These are phyloP conservation scores for Linnemannia schmuckeri DNA, from an alignment of 192 early-diverging fungal species.

Conservation along the genomic window DNA sequence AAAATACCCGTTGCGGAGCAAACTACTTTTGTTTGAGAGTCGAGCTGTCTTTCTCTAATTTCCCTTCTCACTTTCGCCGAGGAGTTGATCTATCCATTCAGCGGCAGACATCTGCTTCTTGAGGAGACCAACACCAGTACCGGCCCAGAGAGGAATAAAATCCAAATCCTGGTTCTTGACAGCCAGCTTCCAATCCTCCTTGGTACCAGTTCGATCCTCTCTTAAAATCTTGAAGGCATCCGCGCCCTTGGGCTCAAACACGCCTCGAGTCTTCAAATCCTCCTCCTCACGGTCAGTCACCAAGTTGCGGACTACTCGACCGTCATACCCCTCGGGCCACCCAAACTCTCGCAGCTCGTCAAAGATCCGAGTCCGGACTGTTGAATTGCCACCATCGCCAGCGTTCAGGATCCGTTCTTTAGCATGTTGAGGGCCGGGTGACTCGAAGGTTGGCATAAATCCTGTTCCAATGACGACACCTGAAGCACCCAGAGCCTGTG, in stretches of 20 bases:
- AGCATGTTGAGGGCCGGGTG: conserved; percentile 38
- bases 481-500: conserved; percentile 50
- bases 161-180: conserved; percentile 32
- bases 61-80: neutral
- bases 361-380: conserved; percentile 59
- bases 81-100: conserved; percentile 37
- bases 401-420: conserved; percentile 53
- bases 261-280: conserved; percentile 8
- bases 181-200: conserved; percentile 30
- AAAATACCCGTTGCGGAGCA: neutral
- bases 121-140: conserved; percentile 45
- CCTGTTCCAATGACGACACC: conserved; percentile 63
- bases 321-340: conserved; percentile 55
- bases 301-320: conserved; percentile 47
- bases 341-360: conserved; percentile 56
- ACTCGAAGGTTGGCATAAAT: conserved; percentile 50
- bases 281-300: conserved; percentile 34
- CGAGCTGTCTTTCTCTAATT: neutral
- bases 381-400: conserved; percentile 54
- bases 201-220: conserved; percentile 30
- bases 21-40: neutral
- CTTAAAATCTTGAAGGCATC: conserved; percentile 31
- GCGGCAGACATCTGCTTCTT: conserved; percentile 49
- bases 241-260: conserved; percentile 13
- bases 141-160: conserved; percentile 40